These are phyloP conservation scores for Diatrype stigma DNA, from an alignment of 2,329 filamentous ascomycete genomes.

Conservation along the genomic window DNA sequence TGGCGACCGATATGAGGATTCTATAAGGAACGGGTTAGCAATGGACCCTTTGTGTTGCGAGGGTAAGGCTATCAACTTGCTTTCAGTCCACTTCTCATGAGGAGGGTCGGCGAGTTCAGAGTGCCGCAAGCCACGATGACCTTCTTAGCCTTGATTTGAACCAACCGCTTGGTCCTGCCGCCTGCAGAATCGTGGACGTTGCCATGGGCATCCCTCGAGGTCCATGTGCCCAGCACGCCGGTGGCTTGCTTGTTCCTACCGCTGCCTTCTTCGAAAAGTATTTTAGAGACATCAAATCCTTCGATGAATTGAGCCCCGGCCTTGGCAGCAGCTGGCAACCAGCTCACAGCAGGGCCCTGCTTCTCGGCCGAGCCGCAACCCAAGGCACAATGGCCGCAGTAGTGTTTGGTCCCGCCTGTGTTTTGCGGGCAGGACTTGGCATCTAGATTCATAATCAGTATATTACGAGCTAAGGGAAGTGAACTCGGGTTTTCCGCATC, in stretches of 20 bases:
- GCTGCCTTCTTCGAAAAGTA: conserved; percentile 60
- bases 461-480: no score
- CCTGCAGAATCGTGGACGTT: conserved; percentile 48
- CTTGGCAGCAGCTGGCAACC: conserved; percentile 72
- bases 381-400: conserved; percentile 62
- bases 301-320: conserved; percentile 80
- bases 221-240: conserved; percentile 74
- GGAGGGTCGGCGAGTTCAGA: conserved; percentile 70
- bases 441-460: not conserved
- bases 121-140: conserved; percentile 76
- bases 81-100: conserved; percentile 73
- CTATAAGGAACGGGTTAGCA: conserved; percentile 26
- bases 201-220: conserved; percentile 61
- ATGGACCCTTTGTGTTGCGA: not conserved
- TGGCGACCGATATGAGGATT: conserved; percentile 81
- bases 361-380: conserved; percentile 68
- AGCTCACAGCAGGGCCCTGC: conserved; percentile 72
- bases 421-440: conserved; percentile 74
- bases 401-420: conserved; percentile 67
- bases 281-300: conserved; percentile 67
- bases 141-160: conserved; percentile 73
- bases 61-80: no score
- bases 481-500: no score
- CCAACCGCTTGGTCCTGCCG: conserved; percentile 49
- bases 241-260: conserved; percentile 51